These are phyloP conservation scores for Tylopilus balloui DNA, from an alignment of 768 basidiomycete species.

Conservation along the genomic window DNA sequence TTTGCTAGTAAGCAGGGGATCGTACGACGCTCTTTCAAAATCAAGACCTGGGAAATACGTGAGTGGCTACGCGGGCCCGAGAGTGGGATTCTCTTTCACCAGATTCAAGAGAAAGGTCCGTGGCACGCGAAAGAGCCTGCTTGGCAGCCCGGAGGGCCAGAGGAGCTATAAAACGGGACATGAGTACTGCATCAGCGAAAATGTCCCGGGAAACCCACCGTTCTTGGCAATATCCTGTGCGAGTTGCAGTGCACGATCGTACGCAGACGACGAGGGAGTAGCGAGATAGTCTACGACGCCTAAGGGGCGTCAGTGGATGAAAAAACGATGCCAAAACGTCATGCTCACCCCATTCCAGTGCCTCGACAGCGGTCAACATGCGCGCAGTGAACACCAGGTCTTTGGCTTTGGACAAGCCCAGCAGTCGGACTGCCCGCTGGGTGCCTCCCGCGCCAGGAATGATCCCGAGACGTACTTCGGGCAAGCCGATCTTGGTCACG, in stretches of 20 bases:
- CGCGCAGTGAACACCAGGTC: conserved; percentile 83
- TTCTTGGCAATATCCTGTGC: conserved; percentile 63
- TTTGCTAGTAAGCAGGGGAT: conserved; percentile 64
- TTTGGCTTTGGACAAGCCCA: conserved; percentile 79
- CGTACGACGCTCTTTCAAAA: conserved; percentile 84
- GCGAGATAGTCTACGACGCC: conserved; percentile 83
- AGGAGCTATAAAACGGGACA: conserved; percentile 51
- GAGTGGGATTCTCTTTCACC: conserved; percentile 35
- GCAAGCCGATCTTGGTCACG: conserved; percentile 84
- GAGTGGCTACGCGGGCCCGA: not conserved
- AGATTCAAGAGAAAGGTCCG: conserved; percentile 73
- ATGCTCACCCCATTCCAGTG: conserved; percentile 60
- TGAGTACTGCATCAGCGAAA: not conserved
- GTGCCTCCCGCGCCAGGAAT: conserved; percentile 92
- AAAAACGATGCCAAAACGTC: not conserved
- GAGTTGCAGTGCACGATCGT: conserved; percentile 66
- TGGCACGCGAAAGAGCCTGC: conserved; percentile 73
- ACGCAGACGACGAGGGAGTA: conserved; percentile 51
- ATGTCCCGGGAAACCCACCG: conserved; percentile 39
- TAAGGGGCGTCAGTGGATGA: conserved; percentile 31
- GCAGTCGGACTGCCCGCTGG: conserved; percentile 70
- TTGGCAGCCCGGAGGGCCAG: conserved; percentile 87
- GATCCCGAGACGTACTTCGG: conserved; percentile 75
- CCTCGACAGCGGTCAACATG: conserved; percentile 60
- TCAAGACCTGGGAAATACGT: conserved; percentile 60